A percentile compares a stretch with the other conserved stretches of the same genome.
Evolutionary conservation across 1,284 basidiomycete genomes (phyloP).

Genomic region (Xanthoconium separans): DNA sequence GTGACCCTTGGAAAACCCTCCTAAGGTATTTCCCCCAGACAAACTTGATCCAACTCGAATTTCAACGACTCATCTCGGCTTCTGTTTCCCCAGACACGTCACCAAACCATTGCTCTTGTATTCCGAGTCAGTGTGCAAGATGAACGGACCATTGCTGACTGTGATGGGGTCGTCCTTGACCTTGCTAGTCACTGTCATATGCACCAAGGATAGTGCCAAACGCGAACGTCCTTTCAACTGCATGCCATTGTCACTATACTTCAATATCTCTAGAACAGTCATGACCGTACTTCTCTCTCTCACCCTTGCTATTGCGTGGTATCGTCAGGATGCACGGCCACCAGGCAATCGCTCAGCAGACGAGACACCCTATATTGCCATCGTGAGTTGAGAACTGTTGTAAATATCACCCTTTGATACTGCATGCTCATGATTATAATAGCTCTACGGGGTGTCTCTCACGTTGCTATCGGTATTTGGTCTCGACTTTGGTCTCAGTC

Average conservation of each 20-base stretch:
- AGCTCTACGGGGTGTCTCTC: conserved; percentile 13
- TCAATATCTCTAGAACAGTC: not conserved
- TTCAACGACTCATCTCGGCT: not conserved
- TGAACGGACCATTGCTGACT: not conserved
- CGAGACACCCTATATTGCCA: not conserved
- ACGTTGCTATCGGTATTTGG: conserved; percentile 1
- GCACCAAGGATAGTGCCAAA: not conserved
- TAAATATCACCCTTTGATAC: no score
- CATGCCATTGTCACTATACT: not conserved
- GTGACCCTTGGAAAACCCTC: no score
- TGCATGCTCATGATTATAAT: not conserved
- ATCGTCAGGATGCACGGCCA: not conserved
- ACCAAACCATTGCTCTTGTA: not conserved
- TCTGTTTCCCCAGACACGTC: not conserved
- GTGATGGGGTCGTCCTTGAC: conserved; percentile 2
- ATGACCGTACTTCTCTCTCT: not conserved
- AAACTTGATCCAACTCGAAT: not conserved
- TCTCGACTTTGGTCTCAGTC: not conserved
- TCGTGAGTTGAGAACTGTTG: conserved; percentile 6
- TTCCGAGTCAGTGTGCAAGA: not conserved
- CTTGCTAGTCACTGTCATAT: not conserved
- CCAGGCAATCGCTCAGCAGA: not conserved
- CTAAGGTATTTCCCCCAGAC: not conserved
- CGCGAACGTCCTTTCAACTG: not conserved
- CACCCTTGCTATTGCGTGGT: conserved; percentile 1